Percentiles rank a stretch among this genome's conserved stretches.
Conservation (phyloP, 495 filamentous ascomycete species). For the Xylaria curta region DNA sequence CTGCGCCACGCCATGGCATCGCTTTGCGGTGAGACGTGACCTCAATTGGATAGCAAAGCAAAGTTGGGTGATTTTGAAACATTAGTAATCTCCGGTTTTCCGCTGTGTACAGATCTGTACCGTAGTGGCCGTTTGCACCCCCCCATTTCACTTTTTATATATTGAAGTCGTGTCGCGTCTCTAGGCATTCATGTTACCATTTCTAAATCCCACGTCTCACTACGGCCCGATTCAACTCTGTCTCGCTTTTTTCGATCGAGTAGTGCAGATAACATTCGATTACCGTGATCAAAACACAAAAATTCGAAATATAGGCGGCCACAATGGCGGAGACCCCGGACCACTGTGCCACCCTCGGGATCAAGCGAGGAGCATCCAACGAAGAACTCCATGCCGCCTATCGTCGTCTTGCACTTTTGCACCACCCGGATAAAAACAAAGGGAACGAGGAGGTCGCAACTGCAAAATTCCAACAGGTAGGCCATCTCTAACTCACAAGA, state of each 20-base stretch:
- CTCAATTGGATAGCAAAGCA: neutral
- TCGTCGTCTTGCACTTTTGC: conserved; percentile 11
- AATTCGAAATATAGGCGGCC: neutral
- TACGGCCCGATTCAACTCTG: neutral
- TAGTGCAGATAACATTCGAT: neutral
- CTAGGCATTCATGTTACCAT: neutral
- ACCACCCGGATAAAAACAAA: conserved; percentile 18
- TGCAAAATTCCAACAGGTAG: conserved; percentile 14
- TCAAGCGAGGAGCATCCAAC: conserved; percentile 4
- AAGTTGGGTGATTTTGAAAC: conserved; percentile 1
- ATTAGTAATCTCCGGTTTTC: conserved; percentile 6
- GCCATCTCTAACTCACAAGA: no score
- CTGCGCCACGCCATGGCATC: conserved; percentile 14
- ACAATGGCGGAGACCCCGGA: neutral
- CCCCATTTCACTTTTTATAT: conserved; percentile 2
- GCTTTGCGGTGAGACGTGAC: conserved; percentile 5
- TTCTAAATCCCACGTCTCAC: neutral
- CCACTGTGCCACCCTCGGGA: conserved; percentile 1
- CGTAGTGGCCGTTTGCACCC: neutral
- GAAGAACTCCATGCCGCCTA: conserved; percentile 15
- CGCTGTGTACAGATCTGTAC: neutral
- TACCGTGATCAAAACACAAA: neutral
- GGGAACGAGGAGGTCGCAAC: conserved; percentile 16
- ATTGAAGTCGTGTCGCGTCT: conserved; percentile 12
- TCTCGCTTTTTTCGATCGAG: neutral